Base-by-base conservation (phyloP, 1,284 basidiomycete species). In the Cutaneotrichosporon mucoides region DNA sequence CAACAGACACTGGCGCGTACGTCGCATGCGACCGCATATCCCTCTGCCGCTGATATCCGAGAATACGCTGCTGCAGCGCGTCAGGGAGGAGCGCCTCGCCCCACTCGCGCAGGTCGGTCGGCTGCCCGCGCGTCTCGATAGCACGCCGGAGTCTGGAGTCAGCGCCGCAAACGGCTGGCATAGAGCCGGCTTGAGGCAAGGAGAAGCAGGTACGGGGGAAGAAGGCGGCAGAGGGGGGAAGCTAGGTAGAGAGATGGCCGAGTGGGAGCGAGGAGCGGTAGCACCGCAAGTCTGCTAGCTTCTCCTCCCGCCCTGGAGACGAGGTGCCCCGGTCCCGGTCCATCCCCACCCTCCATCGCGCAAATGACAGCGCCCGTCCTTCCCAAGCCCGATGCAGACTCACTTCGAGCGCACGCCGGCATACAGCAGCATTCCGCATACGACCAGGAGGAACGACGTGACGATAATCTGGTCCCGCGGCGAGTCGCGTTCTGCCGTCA, bases 381-480 rank as follows among this genome's bases (percentile, higher is more conserved):
- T 24, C 24, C 24, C 24, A 24, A 24, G 24, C 24, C 24, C 24
- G 24, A 24, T 24, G 24, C 24, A 24, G 24, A 40, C 49, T 56
- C 47, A 75, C 72, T 73, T 67, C 4, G 68, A 45, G 13, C 90
- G 88, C 68, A 95, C 85, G 6, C 88, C 90, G 35, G 91, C 90
- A 53, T 85, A 86, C 16, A 94, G 80, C 45, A 96, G 80, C 49
- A 96, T 82, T 4, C 88, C 90, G 67, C 90, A 86, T 11, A 94
- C 87, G 51, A 87, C 87, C 63, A 95, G 77, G 37, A 96, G 81
- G 79, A 95, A 96, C 54, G 92, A 80, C 15, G 91, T 90, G 51
- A 96, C 92, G 45, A 95, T 87, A 44, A 92, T 81, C 73, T 94
- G 90, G 77, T 93, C 90, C 73, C 92, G 82, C 11, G 92, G 91